Conservation (phyloP, 2,329 filamentous ascomycete genomes). For the Fusarium ramigenum region DNA sequence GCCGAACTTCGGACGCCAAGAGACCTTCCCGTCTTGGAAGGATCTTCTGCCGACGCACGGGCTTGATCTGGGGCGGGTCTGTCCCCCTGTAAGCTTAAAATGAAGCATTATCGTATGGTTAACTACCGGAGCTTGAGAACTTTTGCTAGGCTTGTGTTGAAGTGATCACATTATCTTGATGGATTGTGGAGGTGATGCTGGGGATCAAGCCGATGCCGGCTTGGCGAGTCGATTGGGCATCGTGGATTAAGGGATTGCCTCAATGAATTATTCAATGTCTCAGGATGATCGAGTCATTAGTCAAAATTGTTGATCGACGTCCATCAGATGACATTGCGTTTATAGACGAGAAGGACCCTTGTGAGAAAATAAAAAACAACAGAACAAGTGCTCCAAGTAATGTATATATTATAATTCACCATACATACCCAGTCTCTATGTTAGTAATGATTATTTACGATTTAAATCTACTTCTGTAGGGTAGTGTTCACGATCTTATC, state of each 20-base stretch:
- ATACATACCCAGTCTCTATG: too few relatives aligned
- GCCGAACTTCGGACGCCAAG: not conserved
- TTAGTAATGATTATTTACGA: too few relatives aligned
- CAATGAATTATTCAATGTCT: fast-evolving
- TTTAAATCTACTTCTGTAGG: too few relatives aligned
- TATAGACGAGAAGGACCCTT: too few relatives aligned
- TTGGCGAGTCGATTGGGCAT: fast-evolving
- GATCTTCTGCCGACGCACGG: not conserved
- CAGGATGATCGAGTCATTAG: fast-evolving
- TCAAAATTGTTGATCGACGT: too few relatives aligned
- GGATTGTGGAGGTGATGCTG: not conserved
- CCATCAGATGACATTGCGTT: too few relatives aligned
- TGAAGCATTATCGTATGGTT: not conserved
- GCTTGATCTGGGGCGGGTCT: not conserved
- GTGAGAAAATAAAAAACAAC: too few relatives aligned
- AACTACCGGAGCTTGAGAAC: not conserved
- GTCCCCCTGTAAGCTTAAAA: not conserved
- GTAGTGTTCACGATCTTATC: too few relatives aligned
- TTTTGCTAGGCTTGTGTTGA: not conserved
- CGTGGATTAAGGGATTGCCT: fast-evolving
- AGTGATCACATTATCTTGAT: not conserved
- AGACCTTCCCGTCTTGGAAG: not conserved
- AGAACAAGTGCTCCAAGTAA: too few relatives aligned
- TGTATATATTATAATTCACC: too few relatives aligned
- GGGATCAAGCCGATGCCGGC: not conserved